Evolutionary conservation across 371 early-diverging fungal genomes (phyloP).

Genomic region (Entomophthora muscae): DNA sequence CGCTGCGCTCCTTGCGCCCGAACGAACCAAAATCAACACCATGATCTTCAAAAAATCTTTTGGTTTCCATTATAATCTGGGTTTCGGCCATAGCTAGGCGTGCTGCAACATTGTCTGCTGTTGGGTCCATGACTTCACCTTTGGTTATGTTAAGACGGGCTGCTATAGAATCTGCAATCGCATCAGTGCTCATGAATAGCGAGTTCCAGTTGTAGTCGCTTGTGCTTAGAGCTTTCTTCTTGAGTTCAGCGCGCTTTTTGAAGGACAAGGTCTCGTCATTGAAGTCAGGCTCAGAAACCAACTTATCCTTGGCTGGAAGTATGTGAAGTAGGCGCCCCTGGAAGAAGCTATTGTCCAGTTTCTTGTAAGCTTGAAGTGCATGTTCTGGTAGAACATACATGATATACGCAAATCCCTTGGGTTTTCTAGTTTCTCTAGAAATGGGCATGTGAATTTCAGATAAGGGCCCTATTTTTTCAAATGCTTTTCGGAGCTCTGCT

Average conservation of each 20-base stretch:
- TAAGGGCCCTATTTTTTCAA: conserved; percentile 72
- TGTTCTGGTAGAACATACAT: conserved; percentile 77
- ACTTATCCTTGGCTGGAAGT: conserved; percentile 72
- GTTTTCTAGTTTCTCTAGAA: conserved; percentile 69
- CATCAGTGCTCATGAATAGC: conserved; percentile 87
- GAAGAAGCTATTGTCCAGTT: conserved; percentile 65
- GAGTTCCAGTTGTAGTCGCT: conserved; percentile 89
- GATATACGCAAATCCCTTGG: conserved; percentile 87
- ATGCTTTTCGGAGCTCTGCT: conserved; percentile 58
- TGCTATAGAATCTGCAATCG: conserved; percentile 85
- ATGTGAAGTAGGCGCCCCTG: conserved; percentile 83
- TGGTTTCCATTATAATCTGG: conserved; percentile 83
- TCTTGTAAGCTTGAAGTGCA: conserved; percentile 70
- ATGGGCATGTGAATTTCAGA: conserved; percentile 90
- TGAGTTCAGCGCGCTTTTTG: conserved; percentile 62
- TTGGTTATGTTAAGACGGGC: conserved; percentile 74
- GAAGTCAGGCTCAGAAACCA: conserved; percentile 39
- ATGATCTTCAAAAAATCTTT: conserved; percentile 65
- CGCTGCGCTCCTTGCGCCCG: conserved; percentile 54
- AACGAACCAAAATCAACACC: conserved; percentile 68
- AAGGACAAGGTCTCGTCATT: conserved; percentile 34
- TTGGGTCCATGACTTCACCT: conserved; percentile 68
- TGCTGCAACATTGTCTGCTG: conserved; percentile 77
- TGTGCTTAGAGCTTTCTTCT: conserved; percentile 52
- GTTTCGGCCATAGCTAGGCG: conserved; percentile 92